Evolutionary conservation across 1,284 basidiomycete genomes (phyloP), one percentile per base, ranked within the genome.

Genomic region (Melanopsichium pennsylvanicum): DNA sequence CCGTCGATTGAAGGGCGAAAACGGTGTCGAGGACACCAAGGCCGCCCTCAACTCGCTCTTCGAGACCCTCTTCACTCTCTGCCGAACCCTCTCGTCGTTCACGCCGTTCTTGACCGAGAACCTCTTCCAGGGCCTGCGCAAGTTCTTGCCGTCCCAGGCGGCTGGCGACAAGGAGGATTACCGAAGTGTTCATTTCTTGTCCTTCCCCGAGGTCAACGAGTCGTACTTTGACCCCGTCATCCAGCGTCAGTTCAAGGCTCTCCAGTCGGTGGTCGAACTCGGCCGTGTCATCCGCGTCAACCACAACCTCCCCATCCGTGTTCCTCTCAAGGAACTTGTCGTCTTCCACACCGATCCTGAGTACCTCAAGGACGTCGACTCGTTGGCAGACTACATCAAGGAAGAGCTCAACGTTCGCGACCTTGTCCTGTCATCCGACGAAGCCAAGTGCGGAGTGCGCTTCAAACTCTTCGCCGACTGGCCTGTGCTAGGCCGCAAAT

Each of bases 81-180:
- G 91, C 82, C 86, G 92, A 46, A 97, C 95, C 8, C 91, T 97
- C 91, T 95, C 94, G 9, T 95, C 95, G 2, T 99, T 97, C 82
- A 97, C 94, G 5, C 96, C 96, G 0, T 98, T 97, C 87, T 85
- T 97, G 78, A 95, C 93, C 4, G 96, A 99, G 83, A 97, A 90
- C 83, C 86, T 98, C 68, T 98, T 97, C 83, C 96, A 98, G 81
- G 88, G 90, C 36, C 85, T 99, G 37, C 87, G 89, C 46, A 85
- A 86, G 13, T 97, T 89, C 83, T 90, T 97, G 70, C 70, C 76
- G 10, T 10, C 54, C 7, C 32, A 21, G 2, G 64, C 48, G 1
- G 51, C 88, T 23, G 84, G 84, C 25, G 86, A 87, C 29, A 86
- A 86, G 6, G 77, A 84, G 41, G 95, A 98, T 80, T 86, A 88